Percentiles rank a stretch among this genome's conserved stretches.
These are phyloP conservation scores for Helotiales sp. DNA, from an alignment of 2,329 filamentous ascomycete species.

Conservation along the genomic window DNA sequence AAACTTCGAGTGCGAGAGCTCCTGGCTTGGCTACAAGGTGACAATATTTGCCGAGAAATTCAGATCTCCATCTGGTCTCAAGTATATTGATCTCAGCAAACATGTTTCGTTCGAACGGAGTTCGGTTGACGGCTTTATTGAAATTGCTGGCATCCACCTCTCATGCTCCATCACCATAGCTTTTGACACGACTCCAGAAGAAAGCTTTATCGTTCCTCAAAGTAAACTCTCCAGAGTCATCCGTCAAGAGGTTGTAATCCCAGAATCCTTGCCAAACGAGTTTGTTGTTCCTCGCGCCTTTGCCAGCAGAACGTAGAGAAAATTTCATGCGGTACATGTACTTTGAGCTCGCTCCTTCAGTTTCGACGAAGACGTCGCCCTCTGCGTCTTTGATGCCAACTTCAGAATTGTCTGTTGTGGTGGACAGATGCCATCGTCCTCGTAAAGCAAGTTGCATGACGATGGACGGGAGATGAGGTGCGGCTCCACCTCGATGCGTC, in stretches of 20 bases:
- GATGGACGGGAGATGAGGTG: constrained; percentile 50
- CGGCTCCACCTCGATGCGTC: constrained; percentile 33
- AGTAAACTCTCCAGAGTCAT: constrained; percentile 86
- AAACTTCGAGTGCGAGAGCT: background rate
- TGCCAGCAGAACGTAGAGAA: constrained; percentile 66
- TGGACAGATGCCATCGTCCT: constrained; percentile 67
- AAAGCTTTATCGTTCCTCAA: constrained; percentile 68
- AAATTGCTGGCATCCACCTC: background rate
- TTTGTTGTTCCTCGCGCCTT: constrained; percentile 79
- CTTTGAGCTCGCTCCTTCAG: constrained; percentile 76
- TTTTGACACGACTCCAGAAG: constrained; percentile 70
- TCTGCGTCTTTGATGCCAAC: constrained; percentile 54
- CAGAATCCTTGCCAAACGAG: constrained; percentile 87
- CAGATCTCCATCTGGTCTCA: background rate
- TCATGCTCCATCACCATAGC: constrained; percentile 56
- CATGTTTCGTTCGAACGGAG: background rate
- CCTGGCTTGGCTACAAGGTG: background rate
- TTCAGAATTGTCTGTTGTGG: constrained; percentile 37
- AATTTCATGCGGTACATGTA: constrained; percentile 88
- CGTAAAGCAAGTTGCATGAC: constrained; percentile 72
- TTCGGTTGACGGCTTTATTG: background rate
- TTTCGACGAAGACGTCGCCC: constrained; percentile 80
- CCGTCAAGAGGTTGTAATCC: constrained; percentile 86
- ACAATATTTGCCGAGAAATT: background rate
- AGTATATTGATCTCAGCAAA: background rate